Evolutionary conservation across 306 rosid genomes (phyloP).

Genomic region (Glycine tomentella): DNA sequence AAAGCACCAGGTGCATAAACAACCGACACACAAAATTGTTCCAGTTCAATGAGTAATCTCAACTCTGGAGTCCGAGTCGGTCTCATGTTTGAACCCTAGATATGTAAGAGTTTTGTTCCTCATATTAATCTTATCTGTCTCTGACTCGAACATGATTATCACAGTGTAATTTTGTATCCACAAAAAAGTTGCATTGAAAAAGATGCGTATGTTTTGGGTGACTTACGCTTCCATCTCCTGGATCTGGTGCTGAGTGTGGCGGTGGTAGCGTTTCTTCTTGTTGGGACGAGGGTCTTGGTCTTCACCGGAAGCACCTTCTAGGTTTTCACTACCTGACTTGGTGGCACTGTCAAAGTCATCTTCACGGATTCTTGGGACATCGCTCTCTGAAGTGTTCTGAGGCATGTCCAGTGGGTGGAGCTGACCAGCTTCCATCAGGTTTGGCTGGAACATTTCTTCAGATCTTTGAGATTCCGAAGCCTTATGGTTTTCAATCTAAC

Average conservation of each 20-base stretch:
- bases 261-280: slow-evolving; percentile 91
- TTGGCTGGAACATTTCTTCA: slow-evolving; percentile 86
- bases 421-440: slow-evolving; percentile 74
- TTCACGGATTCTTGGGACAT: slow-evolving; percentile 69
- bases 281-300: slow-evolving; percentile 85
- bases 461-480: slow-evolving; percentile 79
- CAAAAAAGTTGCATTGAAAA: background rate
- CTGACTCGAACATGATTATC: too few relatives aligned
- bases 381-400: slow-evolving; percentile 86
- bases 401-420: slow-evolving; percentile 75
- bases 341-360: slow-evolving; percentile 91
- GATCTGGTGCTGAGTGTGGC: slow-evolving; percentile 99
- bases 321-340: slow-evolving; percentile 93
- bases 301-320: slow-evolving; percentile 83
- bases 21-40: too few relatives aligned
- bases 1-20: background rate
- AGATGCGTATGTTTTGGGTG: too few relatives aligned
- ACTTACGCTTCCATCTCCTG: slow-evolving; percentile 99
- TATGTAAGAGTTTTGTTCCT: too few relatives aligned
- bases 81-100: background rate
- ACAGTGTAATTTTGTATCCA: too few relatives aligned
- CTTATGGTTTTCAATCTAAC: slow-evolving; percentile 80
- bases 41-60: too few relatives aligned
- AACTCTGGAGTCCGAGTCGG: too few relatives aligned
- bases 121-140: too few relatives aligned